Conservation (phyloP, 306 rosid genomes). For the Trifolium dubium region DNA sequence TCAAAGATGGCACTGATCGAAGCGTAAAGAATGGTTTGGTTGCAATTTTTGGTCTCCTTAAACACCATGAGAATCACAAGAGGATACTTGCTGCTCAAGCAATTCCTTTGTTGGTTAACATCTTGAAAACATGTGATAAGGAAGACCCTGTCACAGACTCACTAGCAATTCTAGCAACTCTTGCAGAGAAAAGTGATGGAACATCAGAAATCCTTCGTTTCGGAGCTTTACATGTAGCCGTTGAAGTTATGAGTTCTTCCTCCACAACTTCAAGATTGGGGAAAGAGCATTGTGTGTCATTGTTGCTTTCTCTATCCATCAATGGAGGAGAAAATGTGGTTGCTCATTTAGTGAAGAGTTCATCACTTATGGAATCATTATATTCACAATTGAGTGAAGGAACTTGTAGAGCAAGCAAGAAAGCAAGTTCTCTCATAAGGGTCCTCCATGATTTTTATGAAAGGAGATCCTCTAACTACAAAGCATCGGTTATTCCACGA, state of each 20-base stretch:
- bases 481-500: conserved; percentile 49
- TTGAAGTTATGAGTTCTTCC: conserved; percentile 56
- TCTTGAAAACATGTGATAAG: conserved; percentile 45
- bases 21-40: conserved; percentile 76
- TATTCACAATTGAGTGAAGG: conserved; percentile 70
- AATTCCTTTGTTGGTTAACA: conserved; percentile 56
- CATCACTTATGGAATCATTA: conserved; percentile 67
- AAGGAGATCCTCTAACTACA: conserved; percentile 59
- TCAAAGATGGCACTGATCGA: conserved; percentile 52
- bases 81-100: conserved; percentile 56
- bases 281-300: conserved; percentile 70
- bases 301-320: conserved; percentile 66
- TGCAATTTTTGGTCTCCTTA: conserved; percentile 66
- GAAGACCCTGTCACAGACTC: conserved; percentile 66
- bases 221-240: conserved; percentile 52
- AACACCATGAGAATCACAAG: conserved; percentile 55
- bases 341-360: conserved; percentile 57
- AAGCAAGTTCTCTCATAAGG: conserved; percentile 71
- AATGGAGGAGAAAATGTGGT: conserved; percentile 67
- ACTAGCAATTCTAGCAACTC: conserved; percentile 63
- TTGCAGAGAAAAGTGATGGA: conserved; percentile 73
- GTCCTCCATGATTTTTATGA: conserved; percentile 70
- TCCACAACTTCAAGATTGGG: conserved; percentile 60
- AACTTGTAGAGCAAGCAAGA: conserved; percentile 65
- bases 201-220: conserved; percentile 39